These are phyloP conservation scores for Saraca asoca DNA, from an alignment of 331 rosid genomes.

Conservation along the genomic window DNA sequence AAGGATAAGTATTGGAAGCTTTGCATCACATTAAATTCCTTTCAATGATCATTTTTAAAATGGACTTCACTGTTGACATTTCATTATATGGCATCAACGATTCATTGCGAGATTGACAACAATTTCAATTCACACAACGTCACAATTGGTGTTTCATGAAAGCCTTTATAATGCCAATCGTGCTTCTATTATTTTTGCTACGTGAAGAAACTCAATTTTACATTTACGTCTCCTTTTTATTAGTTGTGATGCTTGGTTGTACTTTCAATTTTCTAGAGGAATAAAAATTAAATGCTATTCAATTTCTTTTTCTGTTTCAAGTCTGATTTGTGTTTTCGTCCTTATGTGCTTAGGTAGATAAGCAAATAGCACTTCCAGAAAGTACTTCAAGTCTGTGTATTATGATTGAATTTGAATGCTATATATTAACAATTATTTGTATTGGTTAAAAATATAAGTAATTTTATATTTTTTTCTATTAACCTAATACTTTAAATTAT, in stretches of 20 bases:
- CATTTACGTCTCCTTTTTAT: background rate
- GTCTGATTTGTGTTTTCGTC: no score
- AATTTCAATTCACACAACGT: background rate
- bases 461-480: no score
- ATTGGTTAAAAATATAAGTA: no score
- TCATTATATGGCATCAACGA: background rate
- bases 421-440: no score
- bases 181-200: background rate
- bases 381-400: no score
- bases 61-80: background rate
- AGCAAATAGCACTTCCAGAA: no score
- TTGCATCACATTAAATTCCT: constrained; percentile 61
- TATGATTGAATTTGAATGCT: no score
- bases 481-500: no score
- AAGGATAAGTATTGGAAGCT: constrained; percentile 55
- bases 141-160: background rate
- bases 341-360: no score
- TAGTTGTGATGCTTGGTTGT: background rate
- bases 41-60: background rate
- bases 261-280: background rate
- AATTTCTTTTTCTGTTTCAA: no score
- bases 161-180: background rate
- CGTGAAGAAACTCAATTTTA: background rate
- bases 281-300: no score
- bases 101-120: background rate